These are phyloP conservation scores for Rhodotorula kratochvilovae DNA, from an alignment of 768 basidiomycete species.

Conservation along the genomic window DNA sequence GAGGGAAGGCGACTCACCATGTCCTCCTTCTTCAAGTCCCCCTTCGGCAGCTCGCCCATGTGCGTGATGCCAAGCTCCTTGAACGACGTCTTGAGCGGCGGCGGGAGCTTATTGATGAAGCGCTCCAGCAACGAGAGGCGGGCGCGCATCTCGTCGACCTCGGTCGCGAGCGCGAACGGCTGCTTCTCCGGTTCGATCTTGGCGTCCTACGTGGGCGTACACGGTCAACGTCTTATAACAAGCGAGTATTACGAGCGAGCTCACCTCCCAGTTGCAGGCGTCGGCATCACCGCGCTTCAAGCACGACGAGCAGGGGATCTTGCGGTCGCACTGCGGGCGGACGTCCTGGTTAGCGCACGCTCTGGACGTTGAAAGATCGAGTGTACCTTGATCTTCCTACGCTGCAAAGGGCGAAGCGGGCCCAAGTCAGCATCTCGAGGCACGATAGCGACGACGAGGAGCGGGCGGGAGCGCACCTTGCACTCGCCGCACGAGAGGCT, in stretches of 20 bases:
- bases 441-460: too few relatives aligned
- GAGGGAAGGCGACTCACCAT: background rate
- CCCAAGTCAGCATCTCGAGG: background rate
- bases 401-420: background rate
- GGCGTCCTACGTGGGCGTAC: slow-evolving; percentile 20
- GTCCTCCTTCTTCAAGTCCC: background rate
- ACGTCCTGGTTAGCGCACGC: background rate
- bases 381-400: slow-evolving; percentile 28
- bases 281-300: slow-evolving; percentile 24
- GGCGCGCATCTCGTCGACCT: slow-evolving; percentile 19
- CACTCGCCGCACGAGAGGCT: slow-evolving; percentile 19
- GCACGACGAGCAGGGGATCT: slow-evolving; percentile 27
- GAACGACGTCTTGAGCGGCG: slow-evolving; percentile 1
- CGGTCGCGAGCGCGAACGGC: slow-evolving; percentile 32
- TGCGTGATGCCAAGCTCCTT: slow-evolving; percentile 18
- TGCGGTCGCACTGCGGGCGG: slow-evolving; percentile 21
- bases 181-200: slow-evolving; percentile 37
- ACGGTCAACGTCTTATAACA: too few relatives aligned
- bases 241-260: background rate
- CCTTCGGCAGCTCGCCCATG: background rate
- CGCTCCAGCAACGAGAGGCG: slow-evolving; percentile 19
- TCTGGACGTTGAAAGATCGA: accelerated
- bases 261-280: slow-evolving; percentile 29
- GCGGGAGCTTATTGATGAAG: slow-evolving; percentile 34
- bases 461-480: slow-evolving; percentile 15